Base-by-base conservation (phyloP, 2,329 filamentous ascomycete species). In the Fusarium sp. region DNA sequence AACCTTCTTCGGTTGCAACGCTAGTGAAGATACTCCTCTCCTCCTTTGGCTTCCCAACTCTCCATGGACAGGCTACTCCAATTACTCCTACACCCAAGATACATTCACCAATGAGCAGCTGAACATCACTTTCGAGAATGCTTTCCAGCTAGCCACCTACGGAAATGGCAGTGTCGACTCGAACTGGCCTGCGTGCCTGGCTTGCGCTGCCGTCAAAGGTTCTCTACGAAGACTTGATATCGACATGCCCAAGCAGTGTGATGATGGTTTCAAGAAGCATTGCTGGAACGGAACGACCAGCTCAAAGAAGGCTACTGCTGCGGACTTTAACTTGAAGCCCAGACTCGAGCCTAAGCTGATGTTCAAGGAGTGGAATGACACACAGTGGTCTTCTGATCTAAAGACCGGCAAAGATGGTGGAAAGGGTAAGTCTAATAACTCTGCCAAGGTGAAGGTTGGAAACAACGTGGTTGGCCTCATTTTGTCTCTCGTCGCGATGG, bases 171-270 rank as follows among this genome's bases (percentile, higher is more conserved):
- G 91, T 0, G 72, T 90, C 2, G 90, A 95, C 75, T 70, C 78
- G 2, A 78, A 89, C 38, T 97, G 93, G 93, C 84, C 89, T 0
- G 84, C 88, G 0, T 97, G 94, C 71, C 88, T 95, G 2, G 92
- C 89, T 2, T 97, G 94, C 77, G 93, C 93, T 1, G 88, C 94
- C 7, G 83, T 97, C 11, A 87, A 84, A 54, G 85, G 93, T 34
- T 92, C 89, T 51, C 83, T 93, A 59, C 81, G 86, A 58, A 62
- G 75, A 0, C 8, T 69, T 6, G 45, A 51, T 6, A 56, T 72
- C 2, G 52, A 70, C 2, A 4, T 72, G 6, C 75, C 75, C 1
- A 52, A 31, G 4, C 67, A 75, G 26, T 77, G 75, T 41, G 57
- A 61, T 11, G 36, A 69, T 20, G 77, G 75, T 12, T 77, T 77